phyloP scores from a whole-genome alignment of 805 yeast genomes.

The Teunomyces cretensis region DNA sequence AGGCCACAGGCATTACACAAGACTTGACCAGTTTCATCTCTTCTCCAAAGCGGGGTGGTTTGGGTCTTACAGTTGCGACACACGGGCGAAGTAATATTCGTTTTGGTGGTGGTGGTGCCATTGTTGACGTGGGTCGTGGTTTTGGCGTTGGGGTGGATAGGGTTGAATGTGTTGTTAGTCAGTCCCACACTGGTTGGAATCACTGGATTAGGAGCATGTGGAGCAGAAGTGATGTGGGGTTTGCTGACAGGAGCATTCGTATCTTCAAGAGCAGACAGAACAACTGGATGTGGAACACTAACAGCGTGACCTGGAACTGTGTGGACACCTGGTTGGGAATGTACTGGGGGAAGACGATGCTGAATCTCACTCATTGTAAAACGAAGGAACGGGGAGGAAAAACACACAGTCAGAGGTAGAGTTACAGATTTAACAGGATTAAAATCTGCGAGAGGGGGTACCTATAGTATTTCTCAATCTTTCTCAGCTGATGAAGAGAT shows the following conservation, averaged over 20 bases:
- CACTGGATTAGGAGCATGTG: neutral
- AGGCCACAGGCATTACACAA: conserved; percentile 94
- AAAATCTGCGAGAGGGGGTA: neutral
- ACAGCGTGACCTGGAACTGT: neutral
- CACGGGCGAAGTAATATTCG: conserved; percentile 62
- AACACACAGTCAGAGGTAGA: too few relatives aligned
- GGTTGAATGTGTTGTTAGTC: conserved; percentile 12
- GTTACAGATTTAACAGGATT: too few relatives aligned
- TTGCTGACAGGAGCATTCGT: neutral
- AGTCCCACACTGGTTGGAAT: neutral
- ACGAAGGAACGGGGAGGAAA: neutral
- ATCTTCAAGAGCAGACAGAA: conserved; percentile 1
- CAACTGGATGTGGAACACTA: neutral
- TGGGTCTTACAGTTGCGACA: conserved; percentile 92
- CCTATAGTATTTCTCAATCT: neutral
- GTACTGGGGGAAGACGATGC: conserved; percentile 18
- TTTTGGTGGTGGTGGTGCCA: conserved; percentile 64
- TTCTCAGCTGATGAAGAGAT: conserved; percentile 2
- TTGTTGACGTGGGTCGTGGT: conserved; percentile 56
- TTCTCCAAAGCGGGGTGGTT: conserved; percentile 92
- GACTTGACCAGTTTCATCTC: conserved; percentile 86
- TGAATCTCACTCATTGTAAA: conserved; percentile 18
- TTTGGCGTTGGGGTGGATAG: conserved; percentile 62
- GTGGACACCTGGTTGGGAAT: conserved; percentile 6
- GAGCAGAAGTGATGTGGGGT: neutral